Base-by-base conservation (phyloP, 1,284 basidiomycete genomes). In the Cystobasidium slooffiae region DNA sequence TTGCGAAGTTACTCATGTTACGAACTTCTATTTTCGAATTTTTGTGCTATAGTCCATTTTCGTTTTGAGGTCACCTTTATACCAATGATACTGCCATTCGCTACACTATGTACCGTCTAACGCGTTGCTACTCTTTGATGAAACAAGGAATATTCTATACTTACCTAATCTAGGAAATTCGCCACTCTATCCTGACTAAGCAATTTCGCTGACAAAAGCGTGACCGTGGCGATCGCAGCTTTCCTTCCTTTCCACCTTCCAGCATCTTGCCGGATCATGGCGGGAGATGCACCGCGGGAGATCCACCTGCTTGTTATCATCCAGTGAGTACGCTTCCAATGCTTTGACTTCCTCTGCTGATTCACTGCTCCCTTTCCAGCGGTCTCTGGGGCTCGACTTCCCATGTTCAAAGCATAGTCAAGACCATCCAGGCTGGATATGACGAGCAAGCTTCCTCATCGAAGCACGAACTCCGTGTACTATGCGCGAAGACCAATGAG, bases 401-500 rank as follows among this genome's bases (percentile, higher is more conserved):
- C 0, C 78, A 79, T 75, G 53, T 79, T 24, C 65, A 58, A 22
- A 76, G 77, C 70, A 68, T 79, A 55, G 44, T 53, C 56, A 74
- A 76, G 16, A 74, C 75, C 7, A 64, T 70, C 4, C 75, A 68
- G 37, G 49, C 39, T 20, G 46, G 10, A 39, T 51, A 20, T 20
- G 62, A 56, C 9, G 47, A 66, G 41, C 37, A 31, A 18, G 24
- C 16, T 20, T 37, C 37, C 37, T 6, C 51, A 14, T 20, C 39
- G 18, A 16, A 41, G 8, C 39, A 51, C 16, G 41, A 55, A 18
- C 61, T 47, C 44, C 24, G 62, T 18, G 61, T 75, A 41, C 79
- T 90, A 44, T 80, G 86, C 4, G 85, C 87, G 0, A 80, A 85
- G 70, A 84, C 86, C 2, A 90, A 89, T 78, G 77, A 84, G 2